These are phyloP conservation scores for Carex parvula DNA, from an alignment of 176 grass and related monocot species.

Conservation along the genomic window DNA sequence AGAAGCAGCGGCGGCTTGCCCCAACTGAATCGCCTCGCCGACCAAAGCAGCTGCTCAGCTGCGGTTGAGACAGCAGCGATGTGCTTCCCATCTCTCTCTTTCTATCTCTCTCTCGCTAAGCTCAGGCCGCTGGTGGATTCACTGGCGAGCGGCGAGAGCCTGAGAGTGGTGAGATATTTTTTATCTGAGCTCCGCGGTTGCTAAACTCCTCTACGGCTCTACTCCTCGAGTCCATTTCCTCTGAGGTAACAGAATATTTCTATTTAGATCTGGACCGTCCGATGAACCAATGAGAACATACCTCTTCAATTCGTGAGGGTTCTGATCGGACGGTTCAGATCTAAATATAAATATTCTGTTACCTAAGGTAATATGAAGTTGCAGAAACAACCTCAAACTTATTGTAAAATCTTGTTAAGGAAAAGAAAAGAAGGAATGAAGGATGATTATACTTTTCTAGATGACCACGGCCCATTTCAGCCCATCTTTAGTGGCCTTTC, in stretches of 20 bases:
- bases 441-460: background rate
- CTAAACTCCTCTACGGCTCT: background rate
- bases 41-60: slow-evolving; percentile 25
- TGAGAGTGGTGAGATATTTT: slow-evolving; percentile 16
- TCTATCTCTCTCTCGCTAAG: background rate
- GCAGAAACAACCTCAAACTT: background rate
- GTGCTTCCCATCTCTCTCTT: slow-evolving; percentile 46
- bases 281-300: no score
- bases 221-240: no score
- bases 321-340: no score
- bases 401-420: background rate
- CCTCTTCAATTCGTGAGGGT: no score
- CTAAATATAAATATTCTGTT: no score
- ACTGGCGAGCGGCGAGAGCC: background rate
- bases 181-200: background rate
- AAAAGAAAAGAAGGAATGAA: background rate
- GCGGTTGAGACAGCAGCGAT: slow-evolving; percentile 46
- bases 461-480: background rate
- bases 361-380: background rate
- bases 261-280: no score
- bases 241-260: no score
- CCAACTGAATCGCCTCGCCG: background rate
- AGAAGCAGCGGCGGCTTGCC: background rate
- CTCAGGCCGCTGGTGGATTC: background rate
- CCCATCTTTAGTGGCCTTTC: background rate